Evolutionary conservation across 2,329 filamentous ascomycete species (phyloP), one percentile per base, ranked within the genome.

Genomic region (Dactylellina leptospora): DNA sequence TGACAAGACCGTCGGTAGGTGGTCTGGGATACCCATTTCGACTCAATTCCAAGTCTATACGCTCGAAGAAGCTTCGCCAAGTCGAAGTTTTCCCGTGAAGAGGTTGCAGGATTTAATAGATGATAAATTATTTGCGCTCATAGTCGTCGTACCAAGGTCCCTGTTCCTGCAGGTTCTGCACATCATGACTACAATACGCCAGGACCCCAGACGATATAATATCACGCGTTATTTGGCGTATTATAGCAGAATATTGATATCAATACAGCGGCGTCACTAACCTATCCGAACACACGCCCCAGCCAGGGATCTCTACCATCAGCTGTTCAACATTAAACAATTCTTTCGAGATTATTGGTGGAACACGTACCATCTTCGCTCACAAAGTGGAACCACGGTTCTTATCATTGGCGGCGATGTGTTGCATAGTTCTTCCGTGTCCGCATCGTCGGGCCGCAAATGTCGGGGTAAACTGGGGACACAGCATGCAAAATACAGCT

Each of bases 341-440:
- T 11, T 51, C 30, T 25, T 11, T 48, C 20, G 45, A 50, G 33
- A 51, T 61, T 40, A 61, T 61, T 61, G 56, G 56, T 61, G 56
- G 56, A 61, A 51, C 45, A 23, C 30, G 16, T 28, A 27, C 56
- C 28, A 16, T 28, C 11, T 28, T 18, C 4, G 30, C 11, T 6
- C n/a, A 13, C 9, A 30, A 22, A 22, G 18, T 50, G 10, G 38
- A 51, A 16, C 44, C 18, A 22, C n/a, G n/a, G n/a, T 30, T 47
- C 13, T 38, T 40, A 16, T 28, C 45, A 61, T 61, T 61, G 56
- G 44, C 56, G 56, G 56, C 30, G 38, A 42, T 50, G 56, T 27
- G 30, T 61, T 61, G 56, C 30, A 61, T 25, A 61, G 9, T 51
- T 61, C 45, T 38, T 61, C 56, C 56, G 56, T 51, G 44, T 45